Evolutionary conservation across 441 rosid species (phyloP).

Genomic region (Croton laevigatus): DNA sequence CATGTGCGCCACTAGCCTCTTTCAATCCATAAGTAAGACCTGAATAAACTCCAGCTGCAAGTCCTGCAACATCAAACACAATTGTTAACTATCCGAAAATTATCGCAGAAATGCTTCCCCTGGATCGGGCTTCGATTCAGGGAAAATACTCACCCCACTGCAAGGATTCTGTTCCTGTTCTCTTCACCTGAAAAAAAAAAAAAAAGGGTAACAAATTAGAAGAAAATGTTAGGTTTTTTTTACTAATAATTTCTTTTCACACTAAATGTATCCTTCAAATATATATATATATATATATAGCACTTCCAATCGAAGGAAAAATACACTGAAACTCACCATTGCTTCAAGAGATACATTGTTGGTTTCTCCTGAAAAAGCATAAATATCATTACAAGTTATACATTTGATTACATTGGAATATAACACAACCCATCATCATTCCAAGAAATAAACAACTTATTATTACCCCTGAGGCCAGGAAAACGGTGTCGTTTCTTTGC

Average conservation of each 20-base stretch:
- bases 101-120: too few species aligned
- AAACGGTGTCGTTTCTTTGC: conserved; percentile 50
- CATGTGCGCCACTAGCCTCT: conserved; percentile 88
- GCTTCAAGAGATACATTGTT: conserved; percentile 76
- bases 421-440: not conserved
- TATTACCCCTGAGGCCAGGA: conserved; percentile 62
- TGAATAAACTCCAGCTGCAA: conserved; percentile 86
- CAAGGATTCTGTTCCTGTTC: conserved; percentile 81
- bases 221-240: too few species aligned
- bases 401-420: not conserved
- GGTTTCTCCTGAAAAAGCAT: conserved; percentile 55
- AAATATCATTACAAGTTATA: not conserved
- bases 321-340: conserved; percentile 45
- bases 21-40: conserved; percentile 86
- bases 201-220: not conserved
- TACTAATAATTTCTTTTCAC: too few species aligned
- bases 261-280: too few species aligned
- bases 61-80: conserved; percentile 37
- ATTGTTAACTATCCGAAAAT: too few species aligned
- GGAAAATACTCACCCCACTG: conserved; percentile 73
- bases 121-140: too few species aligned
- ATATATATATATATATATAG: too few species aligned
- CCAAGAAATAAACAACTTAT: not conserved
- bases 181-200: conserved; percentile 58
- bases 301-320: too few species aligned